phyloP scores from a whole-genome alignment of 495 filamentous ascomycete genomes.

The Annulohypoxylon stygium region DNA sequence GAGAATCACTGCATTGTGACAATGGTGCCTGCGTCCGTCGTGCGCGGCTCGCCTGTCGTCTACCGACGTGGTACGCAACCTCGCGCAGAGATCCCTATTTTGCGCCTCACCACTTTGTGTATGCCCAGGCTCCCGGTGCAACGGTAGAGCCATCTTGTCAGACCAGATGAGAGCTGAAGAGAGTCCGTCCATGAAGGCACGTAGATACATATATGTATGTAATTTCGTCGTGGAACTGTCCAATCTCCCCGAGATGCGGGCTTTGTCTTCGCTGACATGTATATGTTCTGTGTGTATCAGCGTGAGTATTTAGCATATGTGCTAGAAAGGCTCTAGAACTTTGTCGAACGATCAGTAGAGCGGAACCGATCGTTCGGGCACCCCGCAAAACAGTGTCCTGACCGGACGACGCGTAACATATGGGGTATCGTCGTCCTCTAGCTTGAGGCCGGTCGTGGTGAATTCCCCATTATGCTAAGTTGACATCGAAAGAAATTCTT shows the following conservation, averaged over 20 bases:
- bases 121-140: constrained; percentile 24
- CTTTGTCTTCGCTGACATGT: constrained; percentile 7
- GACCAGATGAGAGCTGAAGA: constrained; percentile 22
- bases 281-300: not conserved
- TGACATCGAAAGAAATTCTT: constrained; percentile 24
- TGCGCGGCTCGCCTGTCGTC: constrained; percentile 48
- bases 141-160: constrained; percentile 37
- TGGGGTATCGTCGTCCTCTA: constrained; percentile 13
- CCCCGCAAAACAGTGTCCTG: constrained; percentile 24
- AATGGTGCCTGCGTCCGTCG: constrained; percentile 49
- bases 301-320: not conserved
- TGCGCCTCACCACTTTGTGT: constrained; percentile 30
- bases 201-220: not conserved
- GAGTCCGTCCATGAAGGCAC: constrained; percentile 14
- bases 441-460: constrained; percentile 8
- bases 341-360: constrained; percentile 22
- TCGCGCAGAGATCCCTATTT: constrained; percentile 37
- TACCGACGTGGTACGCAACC: constrained; percentile 43
- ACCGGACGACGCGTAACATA: constrained; percentile 24
- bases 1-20: constrained; percentile 44
- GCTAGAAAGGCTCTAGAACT: constrained; percentile 33
- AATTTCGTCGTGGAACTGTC: constrained; percentile 37
- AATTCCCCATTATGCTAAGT: constrained; percentile 19
- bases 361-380: constrained; percentile 27
- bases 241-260: constrained; percentile 30